Evolutionary conservation across 371 early-diverging fungal genomes (phyloP).

Genomic region (Mucor piriformis): DNA sequence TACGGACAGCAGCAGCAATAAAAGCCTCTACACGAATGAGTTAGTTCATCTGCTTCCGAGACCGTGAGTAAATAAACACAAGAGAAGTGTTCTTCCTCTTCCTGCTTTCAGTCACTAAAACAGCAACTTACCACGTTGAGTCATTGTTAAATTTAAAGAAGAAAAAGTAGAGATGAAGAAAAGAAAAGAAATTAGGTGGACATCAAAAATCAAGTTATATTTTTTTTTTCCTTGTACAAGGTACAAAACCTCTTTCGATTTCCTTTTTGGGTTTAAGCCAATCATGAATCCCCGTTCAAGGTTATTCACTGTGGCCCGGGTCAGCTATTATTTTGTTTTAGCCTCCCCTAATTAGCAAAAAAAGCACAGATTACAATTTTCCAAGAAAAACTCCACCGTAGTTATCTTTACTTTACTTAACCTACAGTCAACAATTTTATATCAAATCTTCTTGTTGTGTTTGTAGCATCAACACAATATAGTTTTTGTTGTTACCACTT

Average conservation of each 20-base stretch:
- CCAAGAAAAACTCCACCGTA: not conserved
- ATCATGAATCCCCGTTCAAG: not conserved
- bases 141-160: slow-evolving; percentile 10
- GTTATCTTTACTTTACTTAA: not conserved
- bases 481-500: too few species aligned
- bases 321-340: not conserved
- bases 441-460: not conserved
- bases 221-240: not conserved
- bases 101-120: not conserved
- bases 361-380: slow-evolving; percentile 1
- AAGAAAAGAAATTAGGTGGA: slow-evolving; percentile 1
- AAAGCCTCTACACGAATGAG: slow-evolving; percentile 65
- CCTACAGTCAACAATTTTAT: not conserved
- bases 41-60: not conserved
- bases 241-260: not conserved
- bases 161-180: not conserved
- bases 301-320: not conserved
- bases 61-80: not conserved
- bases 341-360: not conserved
- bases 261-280: not conserved
- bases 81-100: not conserved
- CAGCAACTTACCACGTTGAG: slow-evolving; percentile 32
- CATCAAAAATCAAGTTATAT: not conserved
- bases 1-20: slow-evolving; percentile 88
- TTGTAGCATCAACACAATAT: too few species aligned